Evolutionary conservation across 2,329 filamentous ascomycete species (phyloP).

Genomic region (Rosellinia necatrix): DNA sequence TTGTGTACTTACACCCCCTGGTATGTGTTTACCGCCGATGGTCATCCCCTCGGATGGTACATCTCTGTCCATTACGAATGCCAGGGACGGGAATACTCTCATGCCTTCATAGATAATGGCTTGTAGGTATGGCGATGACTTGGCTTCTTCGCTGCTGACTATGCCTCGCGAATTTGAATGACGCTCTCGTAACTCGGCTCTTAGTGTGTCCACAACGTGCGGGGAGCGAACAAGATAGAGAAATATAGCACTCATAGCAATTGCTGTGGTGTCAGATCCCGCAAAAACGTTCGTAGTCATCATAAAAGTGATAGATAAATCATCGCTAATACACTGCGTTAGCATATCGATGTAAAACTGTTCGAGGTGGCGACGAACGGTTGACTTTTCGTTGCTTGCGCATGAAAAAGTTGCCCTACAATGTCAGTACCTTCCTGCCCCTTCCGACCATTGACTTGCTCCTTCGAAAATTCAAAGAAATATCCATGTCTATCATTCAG

Average conservation of each 20-base stretch:
- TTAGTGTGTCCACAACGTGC: constrained; percentile 1
- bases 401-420: constrained; percentile 20
- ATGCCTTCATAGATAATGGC: constrained; percentile 22
- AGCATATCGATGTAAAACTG: too few species aligned
- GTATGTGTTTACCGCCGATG: constrained; percentile 19
- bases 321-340: too few species aligned
- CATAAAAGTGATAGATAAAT: constrained; percentile 23
- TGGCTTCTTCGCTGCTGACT: constrained; percentile 9
- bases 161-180: not conserved
- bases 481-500: constrained; percentile 27
- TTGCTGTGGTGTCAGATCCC: constrained; percentile 27
- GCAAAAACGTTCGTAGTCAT: constrained; percentile 30
- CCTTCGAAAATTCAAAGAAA: constrained; percentile 23
- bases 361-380: constrained; percentile 13
- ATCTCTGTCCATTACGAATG: constrained; percentile 17
- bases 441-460: constrained; percentile 17
- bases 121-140: constrained; percentile 18
- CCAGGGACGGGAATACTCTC: constrained; percentile 9
- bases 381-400: constrained; percentile 15
- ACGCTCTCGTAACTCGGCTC: constrained; percentile 12
- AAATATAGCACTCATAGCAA: constrained; percentile 19
- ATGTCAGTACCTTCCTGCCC: constrained; percentile 18
- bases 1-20: constrained; percentile 19
- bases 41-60: constrained; percentile 22
- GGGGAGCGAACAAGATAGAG: constrained; percentile 19